Evolutionary conservation across 768 basidiomycete genomes (phyloP), one percentile per base, ranked within the genome.

Genomic region (Russula ochroleuca): DNA sequence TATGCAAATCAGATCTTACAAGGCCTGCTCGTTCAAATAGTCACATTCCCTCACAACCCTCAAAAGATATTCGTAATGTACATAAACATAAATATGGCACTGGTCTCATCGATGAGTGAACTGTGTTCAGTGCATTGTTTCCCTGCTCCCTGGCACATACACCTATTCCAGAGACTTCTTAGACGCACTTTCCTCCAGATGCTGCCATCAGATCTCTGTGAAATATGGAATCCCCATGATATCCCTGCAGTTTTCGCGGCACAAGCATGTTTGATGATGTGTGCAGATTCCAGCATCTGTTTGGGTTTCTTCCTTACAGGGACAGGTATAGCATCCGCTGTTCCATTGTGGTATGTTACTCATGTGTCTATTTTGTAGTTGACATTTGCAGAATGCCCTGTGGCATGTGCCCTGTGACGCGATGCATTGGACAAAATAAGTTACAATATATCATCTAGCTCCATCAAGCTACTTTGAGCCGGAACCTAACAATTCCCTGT

Each of bases 191-290:
- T 50, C 43, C 43, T 25, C 33, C 72, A 92, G 90, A 92, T 78
- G 86, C 89, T 83, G 85, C 90, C 43, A 85, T 91, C 64, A 87
- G 85, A 70, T 85, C 84, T 4, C 74, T 92, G 59, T 71, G 88
- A 92, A 68, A 87, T 90, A 74, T 92, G 90, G 90, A 85, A 80
- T 41, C 84, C 85, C 1, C 84, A 90, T 70, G 84, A 89, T 69
- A 86, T 92, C 31, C 89, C 90, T 1, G 53, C 70, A 28, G 79
- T 81, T 17, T 90, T 85, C 72, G 72, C 68, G 78, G 28, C 71
- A 73, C 35, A 74, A 73, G 7, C 71, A 69, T 56, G 63, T 76
- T 68, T 66, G 52, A n/a, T 61, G 49, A 48, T n/a, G n/a, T n/a
- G n/a, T n/a, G n/a, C n/a, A n/a, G n/a, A n/a, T n/a, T n/a, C n/a